Conservation (phyloP, 2,329 filamentous ascomycete species). For the Elsinoe perseae region DNA sequence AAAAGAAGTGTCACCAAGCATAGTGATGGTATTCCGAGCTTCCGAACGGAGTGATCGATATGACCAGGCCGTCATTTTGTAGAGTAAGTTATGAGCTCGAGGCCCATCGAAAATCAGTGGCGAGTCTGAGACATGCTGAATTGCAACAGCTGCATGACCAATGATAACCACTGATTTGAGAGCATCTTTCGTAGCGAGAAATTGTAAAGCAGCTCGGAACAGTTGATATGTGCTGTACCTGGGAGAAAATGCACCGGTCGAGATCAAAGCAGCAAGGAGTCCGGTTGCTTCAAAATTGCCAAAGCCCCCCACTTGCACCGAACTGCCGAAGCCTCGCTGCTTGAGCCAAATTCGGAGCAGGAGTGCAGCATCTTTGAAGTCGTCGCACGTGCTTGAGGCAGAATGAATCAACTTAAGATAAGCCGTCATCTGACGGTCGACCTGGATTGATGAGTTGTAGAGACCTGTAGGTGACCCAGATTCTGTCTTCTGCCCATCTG, state of each 20-base stretch:
- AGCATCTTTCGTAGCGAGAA: conserved; percentile 67
- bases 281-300: conserved; percentile 86
- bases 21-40: conserved; percentile 63
- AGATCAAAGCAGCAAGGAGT: conserved; percentile 71
- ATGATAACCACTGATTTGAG: conserved; percentile 51
- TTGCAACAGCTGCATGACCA: conserved; percentile 27
- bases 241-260: conserved; percentile 68
- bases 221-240: conserved; percentile 86
- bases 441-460: conserved; percentile 80
- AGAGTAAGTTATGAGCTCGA: conserved; percentile 71
- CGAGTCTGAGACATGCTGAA: conserved; percentile 30
- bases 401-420: conserved; percentile 70
- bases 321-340: conserved; percentile 71
- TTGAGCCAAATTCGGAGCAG: conserved; percentile 83
- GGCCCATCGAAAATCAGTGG: conserved; percentile 73
- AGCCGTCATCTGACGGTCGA: conserved; percentile 62
- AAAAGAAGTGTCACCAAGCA: conserved; percentile 63
- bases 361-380: conserved; percentile 75
- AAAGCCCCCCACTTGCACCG: conserved; percentile 71
- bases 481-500: conserved; percentile 36
- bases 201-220: conserved; percentile 91
- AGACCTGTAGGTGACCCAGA: conserved; percentile 57
- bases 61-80: conserved; percentile 85
- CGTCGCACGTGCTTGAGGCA: conserved; percentile 59
- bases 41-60: conserved; percentile 66